Base-by-base conservation (phyloP, 225 moss, liverwort and hornwort species). In the Rhytidiadelphus loreus region DNA sequence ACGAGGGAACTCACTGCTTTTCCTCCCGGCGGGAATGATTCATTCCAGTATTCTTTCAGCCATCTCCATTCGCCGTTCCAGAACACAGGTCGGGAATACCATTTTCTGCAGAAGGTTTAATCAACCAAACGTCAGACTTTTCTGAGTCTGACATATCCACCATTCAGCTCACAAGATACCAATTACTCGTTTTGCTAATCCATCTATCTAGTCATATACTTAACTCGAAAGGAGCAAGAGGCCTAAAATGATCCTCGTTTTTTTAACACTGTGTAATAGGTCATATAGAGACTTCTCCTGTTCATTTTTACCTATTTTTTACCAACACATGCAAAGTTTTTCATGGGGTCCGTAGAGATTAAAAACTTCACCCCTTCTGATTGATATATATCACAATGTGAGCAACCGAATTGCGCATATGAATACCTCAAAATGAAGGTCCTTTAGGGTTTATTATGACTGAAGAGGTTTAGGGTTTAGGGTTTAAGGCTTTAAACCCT, bases 1-100 rank as follows among this genome's bases (percentile, higher is more conserved):
- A 64, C 24, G 53, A 91, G 60, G 58, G 65, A 63, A 74, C 84
- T 90, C 77, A 94, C 94, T 35, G 84, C 94, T 91, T 94, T 94
- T 76, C 94, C 94, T 82, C 93, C 94, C 3, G 77, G 91, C 44
- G 94, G 94, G 84, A 94, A 94, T 60, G 93, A 88, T 86, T 94
- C 94, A 66, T 90, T 82, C 93, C 94, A 94, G 58, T 88, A 92
- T 24, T 94, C 90, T 65, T 81, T 86, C 82, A 89, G 65, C 92
- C 92, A 92, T 66, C 93, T 92, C 92, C 93, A 92, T 20, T 89
- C 90, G 7, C 93, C 91, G 24, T 93, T 94, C 94, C 94, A 93
- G 37, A 94, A 93, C 56, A 94, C 93, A 81, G 92, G 93, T 71
- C 83, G 82, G 41, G 94, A 94, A 85, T 85, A 52, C 93, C 93